These are phyloP conservation scores for Trichoderma semiorbis DNA, from an alignment of 2,329 filamentous ascomycete species.

Conservation along the genomic window DNA sequence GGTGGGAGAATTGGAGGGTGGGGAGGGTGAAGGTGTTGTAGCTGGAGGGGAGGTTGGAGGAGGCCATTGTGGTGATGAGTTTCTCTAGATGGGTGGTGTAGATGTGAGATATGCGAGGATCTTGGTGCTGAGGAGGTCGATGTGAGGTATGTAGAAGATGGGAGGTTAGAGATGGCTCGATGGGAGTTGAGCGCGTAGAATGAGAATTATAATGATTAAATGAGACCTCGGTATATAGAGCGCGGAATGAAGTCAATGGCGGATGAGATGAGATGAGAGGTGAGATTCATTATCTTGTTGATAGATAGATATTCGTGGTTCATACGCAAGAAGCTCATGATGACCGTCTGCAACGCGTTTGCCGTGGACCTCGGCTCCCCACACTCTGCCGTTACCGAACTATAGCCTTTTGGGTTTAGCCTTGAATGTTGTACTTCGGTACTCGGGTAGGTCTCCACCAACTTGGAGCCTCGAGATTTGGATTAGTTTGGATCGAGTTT, in stretches of 20 bases:
- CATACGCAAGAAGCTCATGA: not conserved
- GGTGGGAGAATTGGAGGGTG: slow-evolving; percentile 46
- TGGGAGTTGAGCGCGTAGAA: not conserved
- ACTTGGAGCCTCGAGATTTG: not conserved
- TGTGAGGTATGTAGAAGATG: too few relatives aligned
- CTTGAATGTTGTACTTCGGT: not conserved
- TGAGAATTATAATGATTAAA: not conserved
- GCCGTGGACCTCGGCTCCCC: slow-evolving; percentile 9
- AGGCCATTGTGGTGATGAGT: slow-evolving; percentile 22
- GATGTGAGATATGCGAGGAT: not conserved
- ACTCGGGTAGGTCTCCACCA: not conserved
- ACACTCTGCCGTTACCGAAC: not conserved
- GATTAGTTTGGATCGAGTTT: not conserved
- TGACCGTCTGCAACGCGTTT: not conserved
- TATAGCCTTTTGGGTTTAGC: not conserved
- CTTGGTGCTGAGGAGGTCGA: not conserved
- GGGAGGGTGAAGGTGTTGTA: slow-evolving; percentile 43
- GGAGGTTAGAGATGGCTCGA: not conserved
- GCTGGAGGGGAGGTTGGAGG: slow-evolving; percentile 28
- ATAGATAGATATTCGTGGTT: not conserved
- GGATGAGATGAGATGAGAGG: not conserved
- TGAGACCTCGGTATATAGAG: not conserved
- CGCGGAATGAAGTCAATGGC: not conserved
- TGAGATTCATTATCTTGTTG: not conserved
- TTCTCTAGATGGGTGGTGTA: not conserved